Conservation (phyloP, 1,284 basidiomycete genomes). For the Microbotryum intermedium region DNA sequence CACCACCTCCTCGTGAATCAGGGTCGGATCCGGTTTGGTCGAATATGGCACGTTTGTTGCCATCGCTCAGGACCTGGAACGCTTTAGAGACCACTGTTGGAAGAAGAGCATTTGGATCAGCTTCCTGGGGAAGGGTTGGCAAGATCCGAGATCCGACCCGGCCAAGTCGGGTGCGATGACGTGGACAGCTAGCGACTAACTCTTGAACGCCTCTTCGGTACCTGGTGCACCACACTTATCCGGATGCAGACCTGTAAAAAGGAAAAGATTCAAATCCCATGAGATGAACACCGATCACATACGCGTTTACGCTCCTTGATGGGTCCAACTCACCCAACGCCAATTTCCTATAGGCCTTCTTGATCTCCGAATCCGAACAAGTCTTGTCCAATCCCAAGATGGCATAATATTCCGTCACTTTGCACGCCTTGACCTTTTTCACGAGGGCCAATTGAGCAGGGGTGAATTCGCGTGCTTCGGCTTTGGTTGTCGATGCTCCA, state of each 20-base stretch:
- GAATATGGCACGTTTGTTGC: conserved; percentile 81
- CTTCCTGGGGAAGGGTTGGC: no score
- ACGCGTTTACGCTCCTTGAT: neutral
- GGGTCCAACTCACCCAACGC: conserved; percentile 26
- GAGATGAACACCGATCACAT: neutral
- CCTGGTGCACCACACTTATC: conserved; percentile 67
- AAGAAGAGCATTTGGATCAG: conserved; percentile 3
- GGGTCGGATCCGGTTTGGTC: conserved; percentile 80
- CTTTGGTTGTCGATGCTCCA: neutral
- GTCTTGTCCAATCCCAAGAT: conserved; percentile 76
- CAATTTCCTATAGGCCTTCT: conserved; percentile 96
- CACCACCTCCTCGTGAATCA: conserved; percentile 56
- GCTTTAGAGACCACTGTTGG: conserved; percentile 80
- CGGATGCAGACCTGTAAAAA: conserved; percentile 17
- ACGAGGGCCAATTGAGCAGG: conserved; percentile 77
- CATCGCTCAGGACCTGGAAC: conserved; percentile 47
- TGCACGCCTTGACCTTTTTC: conserved; percentile 74
- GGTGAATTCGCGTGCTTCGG: conserved; percentile 60
- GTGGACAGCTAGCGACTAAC: conserved; percentile 47
- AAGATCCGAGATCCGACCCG: neutral
- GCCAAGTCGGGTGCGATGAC: no score
- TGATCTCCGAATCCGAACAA: conserved; percentile 82
- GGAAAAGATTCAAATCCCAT: neutral
- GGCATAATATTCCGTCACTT: conserved; percentile 85
- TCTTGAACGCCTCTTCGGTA: conserved; percentile 98